A percentile compares a stretch with the other conserved stretches of the same genome.
Evolutionary conservation across 352 stramenopile genomes (phyloP).

Genomic region (Globisporangium megalacanthum): DNA sequence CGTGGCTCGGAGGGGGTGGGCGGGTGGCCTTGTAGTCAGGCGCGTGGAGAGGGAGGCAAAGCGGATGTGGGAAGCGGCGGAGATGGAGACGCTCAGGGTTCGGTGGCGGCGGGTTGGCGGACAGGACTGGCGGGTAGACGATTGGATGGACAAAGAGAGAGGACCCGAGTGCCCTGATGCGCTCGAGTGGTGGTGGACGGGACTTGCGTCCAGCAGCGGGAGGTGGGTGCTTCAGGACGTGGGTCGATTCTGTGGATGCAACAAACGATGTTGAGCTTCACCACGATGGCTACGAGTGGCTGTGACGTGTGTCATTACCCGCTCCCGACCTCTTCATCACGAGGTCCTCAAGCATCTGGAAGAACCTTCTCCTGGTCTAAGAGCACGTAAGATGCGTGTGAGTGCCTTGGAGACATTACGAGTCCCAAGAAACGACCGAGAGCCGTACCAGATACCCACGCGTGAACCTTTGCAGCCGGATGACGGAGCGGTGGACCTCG

Average conservation of each 20-base stretch:
- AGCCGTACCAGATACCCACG: conserved; percentile 22
- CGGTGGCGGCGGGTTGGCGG: not conserved
- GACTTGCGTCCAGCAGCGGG: too few relatives aligned
- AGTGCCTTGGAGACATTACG: too few relatives aligned
- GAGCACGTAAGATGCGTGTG: conserved; percentile 1
- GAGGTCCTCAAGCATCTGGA: conserved; percentile 31
- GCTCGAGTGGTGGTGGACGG: not conserved
- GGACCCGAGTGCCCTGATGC: not conserved
- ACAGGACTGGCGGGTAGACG: not conserved
- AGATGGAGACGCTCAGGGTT: not conserved
- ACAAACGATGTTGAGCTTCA: not conserved
- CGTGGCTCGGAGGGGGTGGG: not conserved
- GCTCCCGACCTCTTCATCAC: conserved; percentile 13
- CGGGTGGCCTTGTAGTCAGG: not conserved
- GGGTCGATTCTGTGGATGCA: not conserved
- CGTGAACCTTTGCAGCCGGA: conserved; percentile 20
- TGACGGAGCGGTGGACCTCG: conserved; percentile 11
- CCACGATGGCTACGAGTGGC: too few relatives aligned
- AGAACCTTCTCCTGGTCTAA: conserved; percentile 35
- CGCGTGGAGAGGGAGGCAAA: not conserved
- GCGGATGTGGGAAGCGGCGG: not conserved
- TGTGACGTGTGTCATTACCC: too few relatives aligned
- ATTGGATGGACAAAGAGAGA: not conserved
- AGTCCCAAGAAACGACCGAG: too few relatives aligned
- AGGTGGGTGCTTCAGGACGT: not conserved